Conservation (phyloP, 2,329 filamentous ascomycete genomes). For the Teratosphaeria epicoccoides region DNA sequence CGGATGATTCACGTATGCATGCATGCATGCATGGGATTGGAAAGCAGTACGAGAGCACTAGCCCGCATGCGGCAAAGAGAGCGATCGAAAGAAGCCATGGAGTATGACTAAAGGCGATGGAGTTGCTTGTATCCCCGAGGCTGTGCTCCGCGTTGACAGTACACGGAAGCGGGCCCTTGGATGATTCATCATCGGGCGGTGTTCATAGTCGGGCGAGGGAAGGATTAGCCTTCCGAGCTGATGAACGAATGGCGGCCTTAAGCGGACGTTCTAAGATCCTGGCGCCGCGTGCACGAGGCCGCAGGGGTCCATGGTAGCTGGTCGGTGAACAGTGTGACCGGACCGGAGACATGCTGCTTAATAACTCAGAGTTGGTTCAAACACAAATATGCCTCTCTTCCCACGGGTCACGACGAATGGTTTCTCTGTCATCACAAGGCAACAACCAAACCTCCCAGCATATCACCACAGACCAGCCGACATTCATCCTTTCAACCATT, state of each 20-base stretch:
- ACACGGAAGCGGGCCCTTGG: neutral
- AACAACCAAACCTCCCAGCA: neutral
- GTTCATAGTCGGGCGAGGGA: neutral
- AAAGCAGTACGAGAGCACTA: slow-evolving; percentile 1
- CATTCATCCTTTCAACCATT: neutral
- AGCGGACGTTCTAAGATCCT: neutral
- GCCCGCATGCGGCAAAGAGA: neutral
- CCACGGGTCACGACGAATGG: neutral
- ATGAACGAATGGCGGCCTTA: neutral
- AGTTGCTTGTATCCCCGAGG: neutral
- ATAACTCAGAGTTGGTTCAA: neutral
- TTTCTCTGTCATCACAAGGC: too few relatives aligned
- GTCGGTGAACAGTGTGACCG: neutral
- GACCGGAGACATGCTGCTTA: neutral
- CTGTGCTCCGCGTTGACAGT: too few relatives aligned
- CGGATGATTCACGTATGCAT: neutral
- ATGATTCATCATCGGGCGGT: neutral
- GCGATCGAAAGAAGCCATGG: neutral
- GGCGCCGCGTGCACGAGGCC: neutral
- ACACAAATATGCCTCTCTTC: neutral
- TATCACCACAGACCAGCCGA: neutral
- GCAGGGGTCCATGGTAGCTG: neutral
- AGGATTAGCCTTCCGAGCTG: neutral
- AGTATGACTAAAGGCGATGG: neutral
- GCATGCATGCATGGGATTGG: too few relatives aligned